These are phyloP conservation scores for Lipomyces spencermartinsiae DNA, from an alignment of 805 yeast genomes.

Conservation along the genomic window DNA sequence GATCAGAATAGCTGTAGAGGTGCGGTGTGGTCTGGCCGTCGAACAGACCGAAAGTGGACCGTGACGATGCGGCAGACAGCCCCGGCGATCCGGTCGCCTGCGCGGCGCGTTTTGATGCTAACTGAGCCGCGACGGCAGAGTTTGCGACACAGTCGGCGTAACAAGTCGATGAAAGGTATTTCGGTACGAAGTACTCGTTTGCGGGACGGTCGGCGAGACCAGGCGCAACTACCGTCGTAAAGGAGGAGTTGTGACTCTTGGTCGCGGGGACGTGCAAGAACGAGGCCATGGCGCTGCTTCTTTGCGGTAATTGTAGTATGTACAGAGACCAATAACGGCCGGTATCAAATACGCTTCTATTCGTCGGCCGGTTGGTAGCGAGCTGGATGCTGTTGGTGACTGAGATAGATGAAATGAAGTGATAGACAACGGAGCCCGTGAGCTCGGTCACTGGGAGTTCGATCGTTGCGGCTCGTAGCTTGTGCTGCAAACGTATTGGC, in stretches of 20 bases:
- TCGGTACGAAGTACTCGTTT: conserved; percentile 12
- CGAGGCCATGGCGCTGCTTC: conserved; percentile 2
- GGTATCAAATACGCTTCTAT: neutral
- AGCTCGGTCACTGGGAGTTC: neutral
- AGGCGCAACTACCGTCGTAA: neutral
- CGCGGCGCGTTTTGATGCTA: conserved; percentile 16
- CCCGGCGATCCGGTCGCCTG: conserved; percentile 11
- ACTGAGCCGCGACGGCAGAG: conserved; percentile 5
- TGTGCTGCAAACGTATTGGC: neutral
- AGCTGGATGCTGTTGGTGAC: neutral
- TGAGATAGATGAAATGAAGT: neutral
- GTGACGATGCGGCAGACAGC: conserved; percentile 9
- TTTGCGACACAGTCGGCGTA: conserved; percentile 19
- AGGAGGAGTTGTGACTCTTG: neutral
- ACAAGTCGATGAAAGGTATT: conserved; percentile 15
- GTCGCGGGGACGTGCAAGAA: conserved; percentile 3
- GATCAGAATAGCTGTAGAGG: conserved; percentile 9
- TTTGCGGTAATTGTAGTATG: neutral
- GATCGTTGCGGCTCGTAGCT: neutral
- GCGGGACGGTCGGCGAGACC: neutral
- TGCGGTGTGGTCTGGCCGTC: conserved; percentile 7
- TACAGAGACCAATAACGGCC: neutral
- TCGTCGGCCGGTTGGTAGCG: neutral
- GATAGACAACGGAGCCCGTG: neutral
- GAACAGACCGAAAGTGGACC: conserved; percentile 9